These are phyloP conservation scores for Rubroshorea leprosula DNA, from an alignment of 345 rosid species.

Conservation along the genomic window DNA sequence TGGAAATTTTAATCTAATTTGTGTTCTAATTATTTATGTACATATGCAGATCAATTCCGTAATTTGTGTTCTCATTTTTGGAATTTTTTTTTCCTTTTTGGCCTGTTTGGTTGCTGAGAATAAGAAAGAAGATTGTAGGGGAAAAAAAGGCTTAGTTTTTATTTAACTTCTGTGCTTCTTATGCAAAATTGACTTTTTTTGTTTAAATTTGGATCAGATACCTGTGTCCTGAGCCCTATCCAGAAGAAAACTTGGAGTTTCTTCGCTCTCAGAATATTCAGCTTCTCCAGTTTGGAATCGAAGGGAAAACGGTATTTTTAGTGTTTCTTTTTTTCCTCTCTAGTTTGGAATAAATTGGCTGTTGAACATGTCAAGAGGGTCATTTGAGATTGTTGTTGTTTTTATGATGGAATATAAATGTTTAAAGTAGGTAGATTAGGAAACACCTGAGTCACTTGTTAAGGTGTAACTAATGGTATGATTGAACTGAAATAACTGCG, in stretches of 20 bases:
- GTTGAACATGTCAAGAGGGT: not conserved
- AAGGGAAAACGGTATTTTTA: constrained; percentile 64
- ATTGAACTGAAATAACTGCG: too few species aligned
- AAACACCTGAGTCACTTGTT: too few species aligned
- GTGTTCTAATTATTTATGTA: too few species aligned
- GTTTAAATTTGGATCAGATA: constrained; percentile 39
- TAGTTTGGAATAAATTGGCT: not conserved
- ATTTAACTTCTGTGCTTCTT: not conserved
- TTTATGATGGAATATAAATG: too few species aligned
- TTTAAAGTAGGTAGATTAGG: too few species aligned
- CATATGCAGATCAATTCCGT: too few species aligned
- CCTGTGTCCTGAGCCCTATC: constrained; percentile 80
- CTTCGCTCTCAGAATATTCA: constrained; percentile 45
- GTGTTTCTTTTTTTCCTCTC: not conserved
- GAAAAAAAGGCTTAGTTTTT: too few species aligned
- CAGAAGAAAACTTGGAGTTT: constrained; percentile 57
- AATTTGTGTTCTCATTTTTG: too few species aligned
- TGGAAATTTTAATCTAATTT: too few species aligned
- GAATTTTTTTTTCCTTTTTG: not conserved
- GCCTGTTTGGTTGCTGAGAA: constrained; percentile 8
- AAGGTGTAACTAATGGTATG: too few species aligned
- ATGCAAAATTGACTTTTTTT: constrained; percentile 7
- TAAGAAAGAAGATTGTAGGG: not conserved
- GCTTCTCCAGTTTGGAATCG: constrained; percentile 71
- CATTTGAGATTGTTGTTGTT: not conserved